phyloP scores from a whole-genome alignment of 2,329 filamentous ascomycete genomes.

The Monosporascus sp. region DNA sequence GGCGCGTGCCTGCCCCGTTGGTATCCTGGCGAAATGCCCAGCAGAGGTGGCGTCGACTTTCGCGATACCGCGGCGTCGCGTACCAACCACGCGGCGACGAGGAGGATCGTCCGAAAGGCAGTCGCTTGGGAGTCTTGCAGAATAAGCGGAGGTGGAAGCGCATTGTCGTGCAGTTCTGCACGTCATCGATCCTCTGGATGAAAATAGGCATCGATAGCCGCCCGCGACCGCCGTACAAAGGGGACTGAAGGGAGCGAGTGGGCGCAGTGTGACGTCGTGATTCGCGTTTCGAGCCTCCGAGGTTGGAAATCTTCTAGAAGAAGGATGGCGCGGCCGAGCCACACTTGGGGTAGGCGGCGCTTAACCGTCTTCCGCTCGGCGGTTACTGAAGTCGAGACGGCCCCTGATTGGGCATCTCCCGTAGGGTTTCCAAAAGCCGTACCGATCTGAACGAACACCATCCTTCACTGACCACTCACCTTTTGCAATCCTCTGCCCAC shows the following conservation, averaged over 20 bases:
- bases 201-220: background rate
- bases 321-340: background rate
- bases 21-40: no score
- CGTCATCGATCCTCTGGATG: background rate
- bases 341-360: background rate
- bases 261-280: background rate
- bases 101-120: conserved; percentile 1
- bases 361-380: background rate
- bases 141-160: background rate
- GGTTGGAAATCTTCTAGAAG: conserved; percentile 4
- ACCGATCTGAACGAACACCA: no score
- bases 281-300: background rate
- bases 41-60: conserved; percentile 15
- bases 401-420: background rate
- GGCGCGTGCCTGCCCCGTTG: background rate
- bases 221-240: no score
- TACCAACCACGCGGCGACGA: conserved; percentile 9
- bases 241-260: no score
- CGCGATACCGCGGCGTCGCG: conserved; percentile 8
- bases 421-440: no score
- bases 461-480: no score
- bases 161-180: background rate
- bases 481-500: no score
- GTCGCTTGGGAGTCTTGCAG: conserved; percentile 18
- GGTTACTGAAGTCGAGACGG: background rate